Evolutionary conservation across 352 stramenopile species (phyloP).

Genomic region (Globisporangium rhizosaccharum): DNA sequence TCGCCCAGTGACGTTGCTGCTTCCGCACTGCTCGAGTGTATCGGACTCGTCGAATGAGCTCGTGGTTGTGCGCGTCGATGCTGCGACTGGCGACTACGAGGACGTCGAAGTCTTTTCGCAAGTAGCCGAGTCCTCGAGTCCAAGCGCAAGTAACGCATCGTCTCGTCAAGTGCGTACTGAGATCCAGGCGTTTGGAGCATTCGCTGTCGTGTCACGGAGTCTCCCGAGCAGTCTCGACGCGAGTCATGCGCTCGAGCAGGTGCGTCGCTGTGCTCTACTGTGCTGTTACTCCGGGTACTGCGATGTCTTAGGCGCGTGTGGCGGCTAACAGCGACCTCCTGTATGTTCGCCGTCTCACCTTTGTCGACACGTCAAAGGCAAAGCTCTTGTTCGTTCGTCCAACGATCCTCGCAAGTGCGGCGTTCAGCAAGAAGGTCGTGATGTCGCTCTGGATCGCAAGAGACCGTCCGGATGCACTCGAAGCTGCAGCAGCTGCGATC

Average conservation of each 20-base stretch:
- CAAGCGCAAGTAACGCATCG: neutral
- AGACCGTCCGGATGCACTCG: conserved; percentile 10
- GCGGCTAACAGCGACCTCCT: too few relatives aligned
- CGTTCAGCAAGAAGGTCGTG: neutral
- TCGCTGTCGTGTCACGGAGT: conserved; percentile 12
- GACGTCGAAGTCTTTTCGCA: neutral
- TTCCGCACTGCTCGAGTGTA: conserved; percentile 20
- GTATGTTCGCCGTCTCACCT: too few relatives aligned
- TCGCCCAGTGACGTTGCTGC: conserved; percentile 22
- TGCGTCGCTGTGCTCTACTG: too few relatives aligned
- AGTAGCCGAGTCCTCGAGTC: neutral
- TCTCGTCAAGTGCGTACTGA: neutral
- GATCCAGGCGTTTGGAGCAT: conserved; percentile 6
- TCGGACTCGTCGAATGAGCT: conserved; percentile 10
- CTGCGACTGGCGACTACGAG: conserved; percentile 11
- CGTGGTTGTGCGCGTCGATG: conserved; percentile 24
- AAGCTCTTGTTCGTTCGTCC: conserved; percentile 13
- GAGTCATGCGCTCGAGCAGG: conserved; percentile 12
- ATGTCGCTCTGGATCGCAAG: conserved; percentile 15
- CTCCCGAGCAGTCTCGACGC: conserved; percentile 8
- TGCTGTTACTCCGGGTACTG: too few relatives aligned
- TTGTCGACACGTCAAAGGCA: too few relatives aligned
- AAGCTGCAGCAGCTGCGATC: neutral
- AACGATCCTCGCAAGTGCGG: conserved; percentile 2
- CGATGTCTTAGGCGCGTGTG: too few relatives aligned